Conservation (phyloP, 2,329 filamentous ascomycete species). For the Ceratocystis albifundus region DNA sequence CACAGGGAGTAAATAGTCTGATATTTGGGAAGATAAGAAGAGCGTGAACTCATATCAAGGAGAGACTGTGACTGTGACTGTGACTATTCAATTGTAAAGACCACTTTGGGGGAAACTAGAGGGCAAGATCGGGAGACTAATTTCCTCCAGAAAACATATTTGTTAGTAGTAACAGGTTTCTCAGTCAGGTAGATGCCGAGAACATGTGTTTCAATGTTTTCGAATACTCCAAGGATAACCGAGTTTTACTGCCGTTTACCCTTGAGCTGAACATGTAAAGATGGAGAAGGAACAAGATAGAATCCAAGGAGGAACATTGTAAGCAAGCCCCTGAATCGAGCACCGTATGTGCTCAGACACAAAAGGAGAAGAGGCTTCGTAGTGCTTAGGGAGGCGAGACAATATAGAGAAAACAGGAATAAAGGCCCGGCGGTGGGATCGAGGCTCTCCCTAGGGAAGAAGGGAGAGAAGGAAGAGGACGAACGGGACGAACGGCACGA, state of each 20-base stretch:
- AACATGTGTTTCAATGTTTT: too few relatives aligned
- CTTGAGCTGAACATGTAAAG: background rate
- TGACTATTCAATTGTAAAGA: too few relatives aligned
- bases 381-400: background rate
- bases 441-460: background rate
- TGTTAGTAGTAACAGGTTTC: too few relatives aligned
- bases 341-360: background rate
- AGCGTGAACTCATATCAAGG: too few relatives aligned
- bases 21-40: background rate
- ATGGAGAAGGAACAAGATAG: background rate
- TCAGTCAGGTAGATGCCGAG: too few relatives aligned
- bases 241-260: background rate
- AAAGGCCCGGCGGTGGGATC: conserved; percentile 14
- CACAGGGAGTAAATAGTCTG: background rate
- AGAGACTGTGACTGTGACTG: too few relatives aligned
- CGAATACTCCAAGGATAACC: too few relatives aligned
- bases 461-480: too few relatives aligned
- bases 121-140: too few relatives aligned
- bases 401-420: conserved; percentile 1
- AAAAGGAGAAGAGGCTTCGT: background rate
- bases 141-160: too few relatives aligned
- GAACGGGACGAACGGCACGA: conserved; percentile 1
- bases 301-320: background rate
- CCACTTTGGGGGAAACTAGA: too few relatives aligned
- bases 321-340: conserved; percentile 14